phyloP scores from a whole-genome alignment of 2,329 filamentous ascomycete genomes.

The Hortaea werneckii region DNA sequence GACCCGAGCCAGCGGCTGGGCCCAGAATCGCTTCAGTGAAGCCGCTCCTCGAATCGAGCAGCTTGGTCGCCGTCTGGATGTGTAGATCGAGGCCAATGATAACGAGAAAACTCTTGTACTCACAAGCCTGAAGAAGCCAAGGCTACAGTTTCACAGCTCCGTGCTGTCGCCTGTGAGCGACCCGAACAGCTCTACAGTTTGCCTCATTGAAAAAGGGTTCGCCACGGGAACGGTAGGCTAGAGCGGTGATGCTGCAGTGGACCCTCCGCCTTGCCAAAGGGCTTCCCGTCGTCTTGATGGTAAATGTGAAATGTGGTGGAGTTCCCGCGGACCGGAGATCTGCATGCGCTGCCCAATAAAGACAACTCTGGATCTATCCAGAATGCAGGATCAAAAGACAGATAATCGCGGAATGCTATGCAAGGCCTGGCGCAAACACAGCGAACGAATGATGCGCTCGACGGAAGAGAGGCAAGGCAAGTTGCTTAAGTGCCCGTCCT shows the following conservation, averaged over 20 bases:
- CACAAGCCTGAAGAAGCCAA: too few relatives aligned
- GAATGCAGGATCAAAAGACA: not conserved
- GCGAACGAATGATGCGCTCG: slow-evolving; percentile 1
- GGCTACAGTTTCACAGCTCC: not conserved
- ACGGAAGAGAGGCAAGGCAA: slow-evolving; percentile 1
- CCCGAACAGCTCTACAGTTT: not conserved
- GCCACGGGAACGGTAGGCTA: slow-evolving; percentile 11
- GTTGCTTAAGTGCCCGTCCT: slow-evolving; percentile 1
- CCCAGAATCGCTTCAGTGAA: too few relatives aligned
- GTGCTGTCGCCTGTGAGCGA: not conserved
- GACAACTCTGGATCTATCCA: not conserved
- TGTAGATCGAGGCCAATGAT: too few relatives aligned
- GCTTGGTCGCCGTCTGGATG: too few relatives aligned
- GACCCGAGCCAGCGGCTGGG: too few relatives aligned
- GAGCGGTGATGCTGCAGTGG: slow-evolving; percentile 1
- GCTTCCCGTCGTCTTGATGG: not conserved
- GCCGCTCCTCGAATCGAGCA: too few relatives aligned
- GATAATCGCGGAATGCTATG: too few relatives aligned
- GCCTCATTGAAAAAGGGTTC: slow-evolving; percentile 1
- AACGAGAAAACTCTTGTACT: too few relatives aligned
- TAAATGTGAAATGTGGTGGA: not conserved
- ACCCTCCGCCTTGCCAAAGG: not conserved
- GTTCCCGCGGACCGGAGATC: slow-evolving; percentile 8
- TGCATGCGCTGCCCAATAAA: slow-evolving; percentile 1
- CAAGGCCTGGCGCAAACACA: not conserved